A percentile compares a stretch with the other conserved stretches of the same genome.
phyloP scores from a whole-genome alignment of 169 alveolate genomes.

The Eimeria maxima region DNA sequence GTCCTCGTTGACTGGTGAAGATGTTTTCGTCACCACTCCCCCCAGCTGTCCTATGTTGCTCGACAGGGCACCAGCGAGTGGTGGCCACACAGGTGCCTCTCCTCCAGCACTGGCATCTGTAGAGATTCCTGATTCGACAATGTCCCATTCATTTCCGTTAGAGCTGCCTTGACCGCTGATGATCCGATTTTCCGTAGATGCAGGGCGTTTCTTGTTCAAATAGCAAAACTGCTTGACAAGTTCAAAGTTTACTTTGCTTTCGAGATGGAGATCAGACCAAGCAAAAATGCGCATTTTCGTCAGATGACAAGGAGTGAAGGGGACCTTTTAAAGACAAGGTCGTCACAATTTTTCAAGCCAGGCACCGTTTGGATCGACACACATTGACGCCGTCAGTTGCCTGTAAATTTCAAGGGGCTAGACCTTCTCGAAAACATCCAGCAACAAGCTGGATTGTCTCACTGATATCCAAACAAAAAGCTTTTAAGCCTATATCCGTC shows the following conservation, averaged over 20 bases:
- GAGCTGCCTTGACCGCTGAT: not conserved
- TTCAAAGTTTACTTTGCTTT: slow-evolving; percentile 35
- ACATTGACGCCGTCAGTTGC: not conserved
- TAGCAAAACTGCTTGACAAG: slow-evolving; percentile 72
- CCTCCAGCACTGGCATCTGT: not conserved
- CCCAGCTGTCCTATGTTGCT: slow-evolving; percentile 54
- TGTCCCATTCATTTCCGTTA: not conserved
- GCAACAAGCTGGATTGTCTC: too few relatives aligned
- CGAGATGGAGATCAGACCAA: slow-evolving; percentile 79
- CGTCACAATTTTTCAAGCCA: not conserved
- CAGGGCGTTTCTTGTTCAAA: slow-evolving; percentile 24
- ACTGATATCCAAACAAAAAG: not conserved
- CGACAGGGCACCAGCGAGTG: not conserved
- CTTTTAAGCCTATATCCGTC: not conserved
- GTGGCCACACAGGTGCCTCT: slow-evolving; percentile 6
- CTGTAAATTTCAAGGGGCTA: not conserved
- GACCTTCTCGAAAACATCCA: not conserved
- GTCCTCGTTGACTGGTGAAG: slow-evolving; percentile 22
- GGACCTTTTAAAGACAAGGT: not conserved
- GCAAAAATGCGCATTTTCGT: slow-evolving; percentile 65
- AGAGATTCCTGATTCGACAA: not conserved
- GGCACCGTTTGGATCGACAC: not conserved
- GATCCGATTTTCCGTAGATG: not conserved
- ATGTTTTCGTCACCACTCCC: slow-evolving; percentile 19
- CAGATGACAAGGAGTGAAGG: not conserved